Evolutionary conservation across 129 eudicot species (phyloP), one percentile per base, ranked within the genome.

Genomic region (Flaveria trinervia): DNA sequence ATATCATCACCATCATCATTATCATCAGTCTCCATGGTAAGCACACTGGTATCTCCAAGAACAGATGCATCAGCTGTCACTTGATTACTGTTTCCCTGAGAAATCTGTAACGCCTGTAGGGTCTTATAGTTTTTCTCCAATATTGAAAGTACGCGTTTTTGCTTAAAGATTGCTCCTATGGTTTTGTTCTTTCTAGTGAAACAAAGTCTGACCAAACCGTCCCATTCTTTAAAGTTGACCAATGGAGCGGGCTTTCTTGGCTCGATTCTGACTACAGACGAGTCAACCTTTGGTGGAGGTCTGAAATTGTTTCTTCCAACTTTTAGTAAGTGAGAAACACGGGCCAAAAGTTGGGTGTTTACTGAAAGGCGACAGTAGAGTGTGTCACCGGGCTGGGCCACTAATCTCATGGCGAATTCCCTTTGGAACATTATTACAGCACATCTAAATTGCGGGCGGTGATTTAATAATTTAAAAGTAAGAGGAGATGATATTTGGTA

Each of bases 251-350:
- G 98, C 51, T 84, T 90, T 46, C 98, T 85, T 18, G 97, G 98
- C 71, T 93, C 97, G 13, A 93, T 93, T 68, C 98, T 65, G 56
- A 93, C 98, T 13, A 93, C 98, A 5, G 96, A 90, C 1, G 98
- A 93, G 71, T 93, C 98, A 13, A 93, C 98, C 66, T 93, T 93
- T 3, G 98, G 98, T 16, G 97, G 98, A 0, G 98, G 98, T 55
- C 97, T 69, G 83, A 93, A 93, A 68, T 93, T 90, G 71, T 93
- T 93, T 82, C 81, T 85, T 5, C 97, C 98, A 8, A 93, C 98
- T 83, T 90, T 93, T 5, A 93, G 90, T 50, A 93, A 74, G 83
- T 93, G 98, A 61, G 82, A 85, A 23, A 93, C 88, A 9, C 96
- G 96, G 15, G 97, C 82, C 43, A 88, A 23, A 16, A 90, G 93